A percentile compares a stretch with the other conserved stretches of the same genome.
phyloP scores from a whole-genome alignment of 257 asterid species.

The Fraxinus quadrangulata region DNA sequence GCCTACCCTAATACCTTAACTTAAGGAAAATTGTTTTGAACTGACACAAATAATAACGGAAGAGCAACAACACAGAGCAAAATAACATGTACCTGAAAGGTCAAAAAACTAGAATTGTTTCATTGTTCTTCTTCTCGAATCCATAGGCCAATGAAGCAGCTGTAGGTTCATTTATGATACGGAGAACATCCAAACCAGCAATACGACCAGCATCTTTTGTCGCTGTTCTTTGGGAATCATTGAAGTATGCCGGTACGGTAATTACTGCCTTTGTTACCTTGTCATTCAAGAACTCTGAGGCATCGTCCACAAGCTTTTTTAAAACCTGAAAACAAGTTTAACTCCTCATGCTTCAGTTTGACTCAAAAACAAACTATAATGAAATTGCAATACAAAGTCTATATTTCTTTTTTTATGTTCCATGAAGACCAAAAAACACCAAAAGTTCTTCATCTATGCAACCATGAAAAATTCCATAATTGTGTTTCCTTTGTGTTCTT shows the following conservation, averaged over 20 bases:
- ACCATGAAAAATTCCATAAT: not conserved
- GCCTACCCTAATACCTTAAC: too few species aligned
- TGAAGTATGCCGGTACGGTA: conserved; percentile 81
- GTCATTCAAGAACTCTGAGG: conserved; percentile 72
- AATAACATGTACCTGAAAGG: conserved; percentile 59
- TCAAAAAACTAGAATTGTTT: conserved; percentile 79
- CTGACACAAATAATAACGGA: not conserved
- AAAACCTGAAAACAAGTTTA: conserved; percentile 48
- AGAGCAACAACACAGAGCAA: not conserved
- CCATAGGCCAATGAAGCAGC: conserved; percentile 91
- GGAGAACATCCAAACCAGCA: conserved; percentile 77
- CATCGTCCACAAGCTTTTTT: conserved; percentile 77
- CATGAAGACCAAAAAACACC: not conserved
- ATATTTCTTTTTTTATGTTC: not conserved
- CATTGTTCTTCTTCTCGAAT: conserved; percentile 75
- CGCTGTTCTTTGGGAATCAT: conserved; percentile 84
- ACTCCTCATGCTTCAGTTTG: not conserved
- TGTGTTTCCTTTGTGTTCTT: not conserved
- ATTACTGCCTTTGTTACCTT: conserved; percentile 77
- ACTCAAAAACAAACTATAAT: not conserved
- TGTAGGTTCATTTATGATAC: conserved; percentile 83
- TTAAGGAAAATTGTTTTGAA: not conserved
- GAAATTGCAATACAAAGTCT: too few species aligned
- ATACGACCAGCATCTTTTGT: conserved; percentile 87
- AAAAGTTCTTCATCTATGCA: not conserved